Evolutionary conservation across 1,284 basidiomycete species (phyloP).

Genomic region (Melampsora larici-populina): DNA sequence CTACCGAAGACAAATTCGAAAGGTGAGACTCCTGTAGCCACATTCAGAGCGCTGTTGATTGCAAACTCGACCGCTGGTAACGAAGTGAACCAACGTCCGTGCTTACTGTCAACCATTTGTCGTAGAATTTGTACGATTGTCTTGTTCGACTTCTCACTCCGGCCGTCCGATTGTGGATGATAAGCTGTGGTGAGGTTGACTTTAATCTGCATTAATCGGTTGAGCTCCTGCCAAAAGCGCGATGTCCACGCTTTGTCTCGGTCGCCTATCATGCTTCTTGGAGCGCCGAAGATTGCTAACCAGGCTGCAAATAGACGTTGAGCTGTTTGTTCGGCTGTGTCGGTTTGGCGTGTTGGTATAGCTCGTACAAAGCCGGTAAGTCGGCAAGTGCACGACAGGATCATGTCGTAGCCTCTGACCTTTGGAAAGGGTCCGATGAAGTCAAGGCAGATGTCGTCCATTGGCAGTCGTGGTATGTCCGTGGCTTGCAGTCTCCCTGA

Average conservation of each 20-base stretch:
- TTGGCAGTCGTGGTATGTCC: conserved; percentile 7
- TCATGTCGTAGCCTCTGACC: neutral
- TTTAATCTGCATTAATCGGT: no score
- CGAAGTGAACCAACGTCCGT: conserved; percentile 43
- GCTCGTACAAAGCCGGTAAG: neutral
- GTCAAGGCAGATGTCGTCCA: conserved; percentile 38
- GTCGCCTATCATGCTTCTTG: no score
- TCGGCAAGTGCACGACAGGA: neutral
- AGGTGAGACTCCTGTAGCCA: conserved; percentile 8
- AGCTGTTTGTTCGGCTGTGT: no score
- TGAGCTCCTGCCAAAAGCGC: no score
- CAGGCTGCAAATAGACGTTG: no score
- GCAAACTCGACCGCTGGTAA: conserved; percentile 13
- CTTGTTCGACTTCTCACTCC: no score
- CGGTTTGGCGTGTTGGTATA: neutral
- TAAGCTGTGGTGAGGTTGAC: no score
- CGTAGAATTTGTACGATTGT: conserved; percentile 50
- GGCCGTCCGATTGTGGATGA: no score
- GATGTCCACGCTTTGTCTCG: no score
- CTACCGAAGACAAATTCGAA: neutral
- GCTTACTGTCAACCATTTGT: conserved; percentile 47
- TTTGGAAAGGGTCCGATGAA: neutral
- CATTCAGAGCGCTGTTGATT: neutral
- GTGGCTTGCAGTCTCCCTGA: conserved; percentile 37
- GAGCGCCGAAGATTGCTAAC: no score